A percentile compares a stretch with the other conserved stretches of the same genome.
Evolutionary conservation across 78 protist genomes (phyloP).

Genomic region (Capsaspora owczarzaki): DNA sequence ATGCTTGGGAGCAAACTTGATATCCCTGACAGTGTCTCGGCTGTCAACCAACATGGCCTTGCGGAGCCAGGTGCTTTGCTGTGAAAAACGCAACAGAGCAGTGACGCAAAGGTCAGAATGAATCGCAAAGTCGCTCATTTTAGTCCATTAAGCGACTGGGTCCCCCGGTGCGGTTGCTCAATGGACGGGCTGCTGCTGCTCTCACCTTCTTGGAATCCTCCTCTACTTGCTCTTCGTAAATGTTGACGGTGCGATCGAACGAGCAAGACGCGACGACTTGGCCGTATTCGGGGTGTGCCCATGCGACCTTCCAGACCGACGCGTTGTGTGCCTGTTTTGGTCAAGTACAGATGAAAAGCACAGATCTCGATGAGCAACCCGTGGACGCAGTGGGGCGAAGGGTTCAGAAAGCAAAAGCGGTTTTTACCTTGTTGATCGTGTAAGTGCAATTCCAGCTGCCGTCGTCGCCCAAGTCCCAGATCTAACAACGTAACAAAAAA

Average conservation of each 20-base stretch:
- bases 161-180: background rate
- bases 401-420: too few relatives aligned
- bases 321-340: slow-evolving; percentile 65
- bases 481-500: background rate
- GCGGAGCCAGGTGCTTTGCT: background rate
- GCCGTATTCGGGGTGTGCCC: slow-evolving; percentile 90
- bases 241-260: slow-evolving; percentile 64
- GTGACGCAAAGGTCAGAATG: background rate
- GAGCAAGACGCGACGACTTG: slow-evolving; percentile 76
- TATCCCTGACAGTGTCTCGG: slow-evolving; percentile 51
- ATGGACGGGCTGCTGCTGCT: too few relatives aligned
- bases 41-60: slow-evolving; percentile 49
- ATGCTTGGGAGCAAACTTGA: slow-evolving; percentile 69
- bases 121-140: background rate
- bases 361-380: background rate
- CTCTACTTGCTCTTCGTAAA: slow-evolving; percentile 74
- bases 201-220: background rate
- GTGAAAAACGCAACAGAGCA: background rate
- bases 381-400: background rate
- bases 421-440: too few relatives aligned
- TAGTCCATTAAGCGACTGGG: too few relatives aligned
- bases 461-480: background rate
- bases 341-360: background rate
- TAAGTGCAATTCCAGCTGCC: background rate
- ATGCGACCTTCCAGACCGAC: slow-evolving; percentile 64